phyloP scores from a whole-genome alignment of 345 rosid species.

The Fremontodendron californicum region DNA sequence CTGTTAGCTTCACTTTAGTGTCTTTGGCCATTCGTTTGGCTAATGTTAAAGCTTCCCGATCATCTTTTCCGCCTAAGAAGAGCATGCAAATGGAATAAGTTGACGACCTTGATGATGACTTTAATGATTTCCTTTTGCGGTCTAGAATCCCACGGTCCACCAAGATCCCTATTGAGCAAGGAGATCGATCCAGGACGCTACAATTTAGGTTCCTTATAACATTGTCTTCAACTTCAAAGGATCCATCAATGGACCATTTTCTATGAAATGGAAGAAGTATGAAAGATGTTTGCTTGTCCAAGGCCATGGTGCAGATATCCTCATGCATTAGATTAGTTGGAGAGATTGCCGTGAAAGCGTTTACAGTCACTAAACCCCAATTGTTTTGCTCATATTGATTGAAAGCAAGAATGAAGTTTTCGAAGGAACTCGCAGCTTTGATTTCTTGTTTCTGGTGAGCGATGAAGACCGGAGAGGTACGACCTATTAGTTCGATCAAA shows the following conservation, averaged over 20 bases:
- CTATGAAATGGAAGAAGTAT: slow-evolving; percentile 44
- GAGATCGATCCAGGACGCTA: slow-evolving; percentile 32
- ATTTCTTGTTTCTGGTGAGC: slow-evolving; percentile 21
- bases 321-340: slow-evolving; percentile 32
- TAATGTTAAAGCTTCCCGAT: slow-evolving; percentile 47
- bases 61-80: slow-evolving; percentile 64
- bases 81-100: slow-evolving; percentile 30
- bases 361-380: slow-evolving; percentile 9
- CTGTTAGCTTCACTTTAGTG: slow-evolving; percentile 25
- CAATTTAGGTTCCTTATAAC: slow-evolving; percentile 24
- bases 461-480: slow-evolving; percentile 27
- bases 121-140: neutral
- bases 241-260: slow-evolving; percentile 29
- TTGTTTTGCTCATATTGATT: slow-evolving; percentile 20
- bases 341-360: slow-evolving; percentile 40
- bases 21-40: slow-evolving; percentile 46
- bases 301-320: slow-evolving; percentile 34
- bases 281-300: slow-evolving; percentile 30
- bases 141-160: slow-evolving; percentile 13
- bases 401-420: slow-evolving; percentile 26
- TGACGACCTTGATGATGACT: neutral
- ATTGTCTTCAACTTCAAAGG: slow-evolving; percentile 18
- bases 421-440: neutral
- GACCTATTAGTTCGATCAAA: slow-evolving; percentile 23
- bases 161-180: slow-evolving; percentile 40